phyloP scores from a whole-genome alignment of 1,139 yeast genomes.

The Blastobotrys proliferans region DNA sequence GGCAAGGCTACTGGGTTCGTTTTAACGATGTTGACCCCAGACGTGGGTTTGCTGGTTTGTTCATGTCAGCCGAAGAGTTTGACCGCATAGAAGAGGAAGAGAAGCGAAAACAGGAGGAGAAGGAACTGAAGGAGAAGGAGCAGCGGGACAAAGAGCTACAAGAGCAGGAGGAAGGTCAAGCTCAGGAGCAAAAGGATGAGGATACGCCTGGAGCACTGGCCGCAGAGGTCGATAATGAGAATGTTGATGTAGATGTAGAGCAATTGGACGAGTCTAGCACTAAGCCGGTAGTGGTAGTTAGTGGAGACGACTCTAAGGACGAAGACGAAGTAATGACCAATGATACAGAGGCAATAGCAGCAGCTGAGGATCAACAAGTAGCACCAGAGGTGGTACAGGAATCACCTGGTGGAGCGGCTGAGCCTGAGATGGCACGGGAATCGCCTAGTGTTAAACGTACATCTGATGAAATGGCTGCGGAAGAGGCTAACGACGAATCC shows the following conservation, averaged over 20 bases:
- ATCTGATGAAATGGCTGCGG: not conserved
- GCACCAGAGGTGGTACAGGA: no score
- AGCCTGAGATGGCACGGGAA: no score
- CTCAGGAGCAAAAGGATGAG: conserved; percentile 6
- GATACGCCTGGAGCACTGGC: conserved; percentile 3
- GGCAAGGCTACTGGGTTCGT: conserved; percentile 30
- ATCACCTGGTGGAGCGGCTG: no score
- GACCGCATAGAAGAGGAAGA: conserved; percentile 9
- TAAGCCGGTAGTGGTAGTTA: no score
- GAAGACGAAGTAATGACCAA: not conserved
- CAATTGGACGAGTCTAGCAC: no score
- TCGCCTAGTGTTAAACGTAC: no score
- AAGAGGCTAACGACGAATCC: not conserved
- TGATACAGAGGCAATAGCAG: no score
- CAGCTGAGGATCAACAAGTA: no score
- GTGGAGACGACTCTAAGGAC: no score
- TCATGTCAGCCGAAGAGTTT: conserved; percentile 15
- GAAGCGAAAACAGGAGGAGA: conserved; percentile 4
- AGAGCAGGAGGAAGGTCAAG: conserved; percentile 2
- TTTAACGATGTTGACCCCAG: conserved; percentile 26
- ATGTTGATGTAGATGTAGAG: no score
- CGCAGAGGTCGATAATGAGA: not conserved
- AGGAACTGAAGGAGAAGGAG: conserved; percentile 3
- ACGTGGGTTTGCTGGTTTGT: conserved; percentile 29
- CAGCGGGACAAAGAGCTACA: not conserved